Evolutionary conservation across 192 early-diverging fungal species (phyloP), one percentile per base, ranked within the genome.

Genomic region (Podila epigama): DNA sequence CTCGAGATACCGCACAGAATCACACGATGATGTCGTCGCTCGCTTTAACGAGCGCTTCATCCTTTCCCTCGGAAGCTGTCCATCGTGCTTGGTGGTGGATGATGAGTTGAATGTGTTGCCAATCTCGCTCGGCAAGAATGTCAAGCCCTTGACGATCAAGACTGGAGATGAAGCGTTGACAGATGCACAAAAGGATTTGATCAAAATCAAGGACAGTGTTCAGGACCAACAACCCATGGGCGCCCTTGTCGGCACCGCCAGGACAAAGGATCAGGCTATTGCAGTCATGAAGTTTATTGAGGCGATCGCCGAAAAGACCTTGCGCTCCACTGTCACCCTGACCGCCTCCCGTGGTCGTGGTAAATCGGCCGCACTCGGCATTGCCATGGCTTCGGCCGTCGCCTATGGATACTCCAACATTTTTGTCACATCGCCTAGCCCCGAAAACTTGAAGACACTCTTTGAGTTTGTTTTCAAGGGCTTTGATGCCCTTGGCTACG

Each of bases 401-500:
- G 93, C 96, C 0, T 97, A 96, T 82, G 97, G 97, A 34, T 99
- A 99, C 83, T 95, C 94, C 61, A 99, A 99, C 82, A 96, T 99
- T 66, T 99, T 99, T 85, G 93, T 99, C 68, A 97, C 97, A 2
- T 97, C 96, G 16, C 97, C 97, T 28, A 90, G 90, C 58, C 96
- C 97, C 29, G 96, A 98, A 79, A 99, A 99, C 75, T 91, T 99
- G 75, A 97, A 97, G 75, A 99, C 97, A 7, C 84, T 99, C 35
- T 99, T 99, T 68, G 94, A 97, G 84, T 98, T 98, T 85, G 86
- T 99, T 7, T 97, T 99, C 87, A 95, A 96, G 81, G 95, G 94
- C 18, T 97, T 99, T 66, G 96, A 99, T 80, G 96, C 96, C 22
- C 88, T 99, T 54, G 92, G 94, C n/a, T 99, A 97, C 72, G 94